Conservation (phyloP, 1,284 basidiomycete genomes). For the Cutaneotrichosporon sp. region DNA sequence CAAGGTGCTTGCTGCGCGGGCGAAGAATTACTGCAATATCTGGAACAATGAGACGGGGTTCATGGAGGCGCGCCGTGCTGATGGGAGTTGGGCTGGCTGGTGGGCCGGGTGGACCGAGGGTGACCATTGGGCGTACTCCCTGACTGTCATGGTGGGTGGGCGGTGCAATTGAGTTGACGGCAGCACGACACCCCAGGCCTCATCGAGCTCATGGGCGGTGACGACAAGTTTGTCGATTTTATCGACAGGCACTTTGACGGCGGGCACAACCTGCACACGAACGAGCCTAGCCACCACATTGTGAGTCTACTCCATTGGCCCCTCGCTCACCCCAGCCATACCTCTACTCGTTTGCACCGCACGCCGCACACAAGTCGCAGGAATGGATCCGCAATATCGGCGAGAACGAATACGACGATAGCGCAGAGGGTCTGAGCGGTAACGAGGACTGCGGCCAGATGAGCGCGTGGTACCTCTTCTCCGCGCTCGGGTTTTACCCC, state of each 20-base stretch:
- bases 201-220: conserved; percentile 66
- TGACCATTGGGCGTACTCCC: conserved; percentile 79
- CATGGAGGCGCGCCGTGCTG: conserved; percentile 72
- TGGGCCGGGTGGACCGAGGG: conserved; percentile 76
- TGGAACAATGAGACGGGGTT: conserved; percentile 72
- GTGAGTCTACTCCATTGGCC: conserved; percentile 26
- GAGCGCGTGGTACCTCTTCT: conserved; percentile 83
- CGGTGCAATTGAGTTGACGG: neutral
- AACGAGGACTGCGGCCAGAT: conserved; percentile 89
- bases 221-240: conserved; percentile 63
- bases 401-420: conserved; percentile 64
- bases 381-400: conserved; percentile 68
- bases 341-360: conserved; percentile 66
- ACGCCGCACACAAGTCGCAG: conserved; percentile 68
- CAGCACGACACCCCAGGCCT: conserved; percentile 63
- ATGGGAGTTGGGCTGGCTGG: conserved; percentile 70
- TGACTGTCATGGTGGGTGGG: conserved; percentile 60
- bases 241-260: conserved; percentile 75
- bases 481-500: conserved; percentile 79
- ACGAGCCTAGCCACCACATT: conserved; percentile 61
- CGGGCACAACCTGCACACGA: conserved; percentile 78
- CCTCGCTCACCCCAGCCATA: conserved; percentile 58
- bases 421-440: conserved; percentile 55
- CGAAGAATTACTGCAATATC: conserved; percentile 61
- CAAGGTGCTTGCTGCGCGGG: conserved; percentile 60